Evolutionary conservation across 164 flowering plant species (phyloP).

Genomic region (Tetracentron sinense): DNA sequence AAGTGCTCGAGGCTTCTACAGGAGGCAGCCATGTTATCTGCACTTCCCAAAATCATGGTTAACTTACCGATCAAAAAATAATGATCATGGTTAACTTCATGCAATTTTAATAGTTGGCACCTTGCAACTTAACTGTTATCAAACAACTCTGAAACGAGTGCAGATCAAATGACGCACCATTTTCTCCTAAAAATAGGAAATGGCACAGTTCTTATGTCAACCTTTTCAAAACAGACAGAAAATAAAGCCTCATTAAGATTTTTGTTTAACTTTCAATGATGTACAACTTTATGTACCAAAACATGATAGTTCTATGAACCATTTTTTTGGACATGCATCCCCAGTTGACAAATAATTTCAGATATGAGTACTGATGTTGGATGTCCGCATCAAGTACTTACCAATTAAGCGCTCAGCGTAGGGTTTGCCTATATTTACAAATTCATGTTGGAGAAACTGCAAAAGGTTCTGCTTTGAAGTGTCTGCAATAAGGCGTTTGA

Average conservation of each 20-base stretch:
- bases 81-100: no score
- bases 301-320: neutral
- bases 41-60: neutral
- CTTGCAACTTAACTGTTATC: neutral
- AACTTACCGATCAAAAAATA: no score
- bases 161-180: neutral
- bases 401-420: conserved; percentile 89
- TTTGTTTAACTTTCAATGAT: neutral
- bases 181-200: neutral
- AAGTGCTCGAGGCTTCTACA: neutral
- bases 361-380: no score
- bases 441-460: conserved; percentile 98
- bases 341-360: neutral
- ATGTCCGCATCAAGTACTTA: no score
- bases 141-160: neutral
- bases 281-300: neutral
- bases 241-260: neutral
- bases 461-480: conserved; percentile 79
- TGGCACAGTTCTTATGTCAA: neutral
- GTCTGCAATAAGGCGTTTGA: conserved; percentile 85
- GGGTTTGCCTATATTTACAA: conserved; percentile 81
- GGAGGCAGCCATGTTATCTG: neutral
- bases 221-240: neutral
- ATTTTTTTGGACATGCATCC: conserved; percentile 1
- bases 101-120: neutral